Base-by-base conservation (phyloP, 2,329 filamentous ascomycete species). In the Fusarium neocosmosporiellum region DNA sequence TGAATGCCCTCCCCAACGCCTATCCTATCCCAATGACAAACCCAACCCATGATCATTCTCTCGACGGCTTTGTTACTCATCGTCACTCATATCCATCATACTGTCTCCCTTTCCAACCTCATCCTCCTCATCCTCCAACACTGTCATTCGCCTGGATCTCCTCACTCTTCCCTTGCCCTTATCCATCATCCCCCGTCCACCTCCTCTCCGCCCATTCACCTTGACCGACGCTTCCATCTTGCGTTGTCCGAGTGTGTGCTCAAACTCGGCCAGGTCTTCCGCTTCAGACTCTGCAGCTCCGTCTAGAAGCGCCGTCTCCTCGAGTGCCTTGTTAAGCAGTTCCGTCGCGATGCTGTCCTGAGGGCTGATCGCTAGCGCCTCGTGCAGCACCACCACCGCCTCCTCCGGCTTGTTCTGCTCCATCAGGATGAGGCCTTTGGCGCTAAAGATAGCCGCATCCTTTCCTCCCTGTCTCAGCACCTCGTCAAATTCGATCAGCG, bases 281-380 rank as follows among this genome's bases (percentile, higher is more conserved):
- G 82, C 83, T 37, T 86, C 84, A 1, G 86, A 87, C 34, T 83
- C 83, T 5, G 85, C 85, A 9, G 85, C 82, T 3, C 81, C 83
- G 54, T 84, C 85, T 24, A 83, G 72, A 18, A 84, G 76, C 4
- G 88, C 86, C 41, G 90, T 88, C 80, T 92, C 90, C 31, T 90
- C 88, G 2, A 94, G 84, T 5, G 93, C 93, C 79, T 92, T 92
- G 76, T 90, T 91, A 34, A 96, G 84, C 58, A 96, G 83, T 79
- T 96, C 94, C 0, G 92, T 95, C 3, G 94, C 93, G 72, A 95
- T 92, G 7, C 93, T 90, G 78, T 96, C 94, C 81, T 96, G 94
- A 0, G 94, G 92, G 36, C 89, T 88, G 24, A 96, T 90, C 0
- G 93, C 92, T 18, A 96, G 86, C 1, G 94, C 94, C 81, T 98